Evolutionary conservation across 192 early-diverging fungal genomes (phyloP).

Genomic region (Coemansia sp.): DNA sequence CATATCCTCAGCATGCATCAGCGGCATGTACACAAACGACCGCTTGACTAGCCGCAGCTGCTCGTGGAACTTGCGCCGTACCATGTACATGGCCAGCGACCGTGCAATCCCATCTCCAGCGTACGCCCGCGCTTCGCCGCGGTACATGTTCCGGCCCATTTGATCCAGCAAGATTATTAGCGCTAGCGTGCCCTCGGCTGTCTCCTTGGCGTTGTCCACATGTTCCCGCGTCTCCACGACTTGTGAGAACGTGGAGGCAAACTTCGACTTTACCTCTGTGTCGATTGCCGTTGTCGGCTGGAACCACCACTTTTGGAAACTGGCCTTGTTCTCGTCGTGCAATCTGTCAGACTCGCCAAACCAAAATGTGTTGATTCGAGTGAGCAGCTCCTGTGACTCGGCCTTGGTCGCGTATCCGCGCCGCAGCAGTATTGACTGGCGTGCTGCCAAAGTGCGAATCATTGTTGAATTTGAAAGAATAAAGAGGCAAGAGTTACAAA

Average conservation of each 20-base stretch:
- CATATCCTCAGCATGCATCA: constrained; percentile 64
- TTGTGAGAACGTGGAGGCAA: constrained; percentile 15
- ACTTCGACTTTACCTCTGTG: constrained; percentile 31
- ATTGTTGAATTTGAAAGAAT: not conserved
- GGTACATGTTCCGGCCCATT: constrained; percentile 66
- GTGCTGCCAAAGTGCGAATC: constrained; percentile 6
- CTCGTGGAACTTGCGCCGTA: constrained; percentile 53
- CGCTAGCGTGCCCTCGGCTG: constrained; percentile 47
- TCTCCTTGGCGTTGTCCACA: constrained; percentile 39
- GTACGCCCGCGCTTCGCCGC: constrained; percentile 58
- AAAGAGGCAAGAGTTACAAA: not conserved
- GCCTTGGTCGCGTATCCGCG: constrained; percentile 20
- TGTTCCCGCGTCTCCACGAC: constrained; percentile 28
- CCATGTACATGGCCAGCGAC: constrained; percentile 54
- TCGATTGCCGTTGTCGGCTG: constrained; percentile 32
- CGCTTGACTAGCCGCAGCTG: constrained; percentile 56
- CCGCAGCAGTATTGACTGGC: not conserved
- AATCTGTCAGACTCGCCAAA: constrained; percentile 49
- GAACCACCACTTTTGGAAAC: constrained; percentile 57
- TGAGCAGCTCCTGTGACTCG: constrained; percentile 39
- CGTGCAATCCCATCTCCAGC: constrained; percentile 56
- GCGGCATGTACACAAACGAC: constrained; percentile 59
- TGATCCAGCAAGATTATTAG: constrained; percentile 62
- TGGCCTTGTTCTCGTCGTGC: constrained; percentile 33
- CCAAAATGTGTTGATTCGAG: constrained; percentile 46